Evolutionary conservation across 805 yeast genomes (phyloP), one percentile per base, ranked within the genome.

Genomic region (Tetrapisispora nanseiensis): DNA sequence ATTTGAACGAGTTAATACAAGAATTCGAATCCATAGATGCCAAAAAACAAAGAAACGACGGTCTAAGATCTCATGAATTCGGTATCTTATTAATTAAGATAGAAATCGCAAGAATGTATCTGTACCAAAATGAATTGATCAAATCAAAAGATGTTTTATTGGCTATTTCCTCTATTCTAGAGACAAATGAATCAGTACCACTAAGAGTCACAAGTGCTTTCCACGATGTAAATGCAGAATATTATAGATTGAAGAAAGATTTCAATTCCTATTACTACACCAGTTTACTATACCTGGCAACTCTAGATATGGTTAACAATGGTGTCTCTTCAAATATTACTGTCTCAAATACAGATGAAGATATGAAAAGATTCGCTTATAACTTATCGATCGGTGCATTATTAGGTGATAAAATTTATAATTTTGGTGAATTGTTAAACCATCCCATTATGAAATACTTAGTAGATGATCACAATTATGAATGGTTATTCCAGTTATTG

Each of bases 371-470:
- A 43, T 62, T 80, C 40, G 84, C 86, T 2, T 78, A 79, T 54
- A 95, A 90, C 51, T 74, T 90, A 51, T 74, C 90, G 46, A 71
- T 86, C 36, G 80, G 95, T 26, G 97, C 97, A 0, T 68, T 92
- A 46, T 71, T 90, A 52, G 97, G 97, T 38, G 95, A 87, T 57
- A 80, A 76, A 55, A 85, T 90, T 52, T 92, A 86, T 70, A 92
- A 90, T 67, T 92, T 92, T 63, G 97, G 97, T 40, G 98, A 92
- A 66, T 74, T 92, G 48, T 73, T 92, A 46, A 78, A 87, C 61
- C 97, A 90, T 63, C 95, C 92, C 34, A 78, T 90, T 37, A 74
- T 87, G 62, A 59, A 67, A 33, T 62, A 69, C 31, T 71, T 82
- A 33, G 49, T 60, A 18, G 66, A 66, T 22, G 70, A 67, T 40